These are phyloP conservation scores for Mitragyna speciosa DNA, from an alignment of 257 asterid species.

Conservation along the genomic window DNA sequence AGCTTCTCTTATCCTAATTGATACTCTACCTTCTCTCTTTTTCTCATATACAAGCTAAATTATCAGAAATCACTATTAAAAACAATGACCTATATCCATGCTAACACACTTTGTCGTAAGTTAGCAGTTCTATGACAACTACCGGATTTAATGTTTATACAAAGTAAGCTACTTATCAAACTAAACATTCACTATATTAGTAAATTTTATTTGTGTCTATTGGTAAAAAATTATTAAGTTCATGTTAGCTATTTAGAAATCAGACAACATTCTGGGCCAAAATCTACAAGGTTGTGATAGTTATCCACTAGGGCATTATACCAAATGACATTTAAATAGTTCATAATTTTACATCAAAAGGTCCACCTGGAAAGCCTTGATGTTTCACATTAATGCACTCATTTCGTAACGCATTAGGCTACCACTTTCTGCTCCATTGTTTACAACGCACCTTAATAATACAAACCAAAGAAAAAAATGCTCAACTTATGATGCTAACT, in stretches of 20 bases:
- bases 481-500: slow-evolving; percentile 33
- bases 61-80: too few relatives aligned
- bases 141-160: too few relatives aligned
- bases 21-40: not conserved
- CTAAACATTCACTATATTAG: not conserved
- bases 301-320: not conserved
- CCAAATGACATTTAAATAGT: not conserved
- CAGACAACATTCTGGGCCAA: not conserved
- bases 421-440: slow-evolving; percentile 22
- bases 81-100: too few relatives aligned
- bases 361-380: slow-evolving; percentile 25
- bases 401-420: slow-evolving; percentile 32
- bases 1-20: not conserved
- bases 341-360: not conserved
- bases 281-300: not conserved
- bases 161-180: not conserved
- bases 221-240: not conserved
- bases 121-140: too few relatives aligned
- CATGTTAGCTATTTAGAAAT: not conserved
- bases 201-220: not conserved
- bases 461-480: slow-evolving; percentile 17
- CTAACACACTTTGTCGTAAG: too few relatives aligned
- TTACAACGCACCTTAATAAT: slow-evolving; percentile 19
- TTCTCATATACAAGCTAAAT: too few relatives aligned
- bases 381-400: slow-evolving; percentile 38